Evolutionary conservation across 1,139 yeast genomes (phyloP).

Genomic region (Protomyces inouyei): DNA sequence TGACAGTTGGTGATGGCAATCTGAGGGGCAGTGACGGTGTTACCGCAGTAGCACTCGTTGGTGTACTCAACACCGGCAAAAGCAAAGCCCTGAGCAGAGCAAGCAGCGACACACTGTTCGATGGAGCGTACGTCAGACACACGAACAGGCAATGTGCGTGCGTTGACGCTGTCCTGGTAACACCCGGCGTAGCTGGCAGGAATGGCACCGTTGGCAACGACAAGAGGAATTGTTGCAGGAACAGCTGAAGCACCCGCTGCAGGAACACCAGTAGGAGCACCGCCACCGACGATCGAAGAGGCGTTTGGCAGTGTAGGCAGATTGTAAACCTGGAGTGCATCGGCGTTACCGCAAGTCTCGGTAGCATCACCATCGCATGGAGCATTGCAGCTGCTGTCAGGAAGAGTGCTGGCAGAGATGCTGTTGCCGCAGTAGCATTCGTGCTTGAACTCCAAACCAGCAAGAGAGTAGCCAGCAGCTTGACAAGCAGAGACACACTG

Average conservation of each 20-base stretch:
- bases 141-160: not conserved
- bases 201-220: not conserved
- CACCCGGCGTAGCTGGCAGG: conserved; percentile 1
- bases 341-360: conserved; percentile 1
- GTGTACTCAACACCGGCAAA: conserved; percentile 5
- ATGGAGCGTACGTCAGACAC: not conserved
- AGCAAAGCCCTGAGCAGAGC: not conserved
- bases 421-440: conserved; percentile 3
- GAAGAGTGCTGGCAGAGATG: not conserved
- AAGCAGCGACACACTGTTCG: not conserved
- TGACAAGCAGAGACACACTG: not conserved
- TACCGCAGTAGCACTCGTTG: conserved; percentile 7
- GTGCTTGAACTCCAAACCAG: conserved; percentile 1
- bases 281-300: not conserved
- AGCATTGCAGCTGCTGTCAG: not conserved
- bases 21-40: not conserved
- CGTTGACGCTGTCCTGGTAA: not conserved
- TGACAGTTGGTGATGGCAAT: not conserved
- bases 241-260: not conserved
- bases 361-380: not conserved
- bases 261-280: not conserved
- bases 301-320: not conserved
- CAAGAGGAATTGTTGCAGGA: not conserved
- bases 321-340: conserved; percentile 19
- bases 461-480: conserved; percentile 1